Evolutionary conservation across 257 asterid species (phyloP).

Genomic region (Solanum clarkiae): DNA sequence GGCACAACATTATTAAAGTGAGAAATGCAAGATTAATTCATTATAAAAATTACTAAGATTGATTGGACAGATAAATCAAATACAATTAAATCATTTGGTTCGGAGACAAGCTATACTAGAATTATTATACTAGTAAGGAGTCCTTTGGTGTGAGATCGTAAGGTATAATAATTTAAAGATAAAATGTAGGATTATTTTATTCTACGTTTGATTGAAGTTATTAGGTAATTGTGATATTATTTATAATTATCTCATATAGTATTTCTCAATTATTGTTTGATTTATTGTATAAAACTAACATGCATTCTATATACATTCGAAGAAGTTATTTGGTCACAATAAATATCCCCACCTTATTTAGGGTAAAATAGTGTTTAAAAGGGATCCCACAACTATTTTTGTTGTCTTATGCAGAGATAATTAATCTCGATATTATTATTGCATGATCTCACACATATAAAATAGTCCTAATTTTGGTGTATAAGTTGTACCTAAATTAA

Average conservation of each 20-base stretch:
- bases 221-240: no score
- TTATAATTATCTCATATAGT: not conserved
- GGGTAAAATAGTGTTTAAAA: not conserved
- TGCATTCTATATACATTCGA: no score
- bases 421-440: not conserved
- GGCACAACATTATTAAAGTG: not conserved
- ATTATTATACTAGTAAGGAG: no score
- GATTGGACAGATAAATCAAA: no score
- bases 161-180: no score
- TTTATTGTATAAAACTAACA: not conserved
- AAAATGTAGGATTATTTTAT: no score
- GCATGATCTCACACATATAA: not conserved
- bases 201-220: no score
- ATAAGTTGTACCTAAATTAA: not conserved
- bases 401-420: no score
- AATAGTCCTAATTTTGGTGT: not conserved
- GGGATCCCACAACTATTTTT: not conserved
- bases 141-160: no score
- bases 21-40: not conserved
- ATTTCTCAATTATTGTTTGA: not conserved
- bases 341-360: not conserved
- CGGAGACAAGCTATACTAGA: no score
- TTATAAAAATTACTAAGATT: not conserved
- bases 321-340: not conserved
- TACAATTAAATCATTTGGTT: no score